Conservation (phyloP, 208 protist genomes). For the Leishmania martiniquensis region DNA sequence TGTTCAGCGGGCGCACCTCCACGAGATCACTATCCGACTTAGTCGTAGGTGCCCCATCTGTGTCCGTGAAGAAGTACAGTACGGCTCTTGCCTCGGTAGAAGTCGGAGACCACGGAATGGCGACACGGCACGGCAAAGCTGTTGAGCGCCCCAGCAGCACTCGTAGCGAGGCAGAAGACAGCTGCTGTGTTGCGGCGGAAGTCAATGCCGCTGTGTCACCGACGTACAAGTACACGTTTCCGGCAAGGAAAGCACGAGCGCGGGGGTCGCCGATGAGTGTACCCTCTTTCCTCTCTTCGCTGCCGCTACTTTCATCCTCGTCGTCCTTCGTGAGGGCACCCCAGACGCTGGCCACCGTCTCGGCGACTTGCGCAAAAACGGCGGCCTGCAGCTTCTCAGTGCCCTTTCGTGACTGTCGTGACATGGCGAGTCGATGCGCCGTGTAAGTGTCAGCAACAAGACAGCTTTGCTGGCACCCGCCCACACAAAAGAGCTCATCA, state of each 20-base stretch:
- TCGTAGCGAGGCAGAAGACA: constrained; percentile 20
- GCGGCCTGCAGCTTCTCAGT: constrained; percentile 23
- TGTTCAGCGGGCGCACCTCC: constrained; percentile 22
- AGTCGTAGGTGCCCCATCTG: not conserved
- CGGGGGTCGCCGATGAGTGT: constrained; percentile 8
- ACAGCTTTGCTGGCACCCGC: constrained; percentile 78
- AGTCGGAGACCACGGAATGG: constrained; percentile 37
- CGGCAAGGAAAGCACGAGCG: constrained; percentile 27
- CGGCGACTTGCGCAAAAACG: constrained; percentile 21
- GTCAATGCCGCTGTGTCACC: constrained; percentile 32
- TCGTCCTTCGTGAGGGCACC: constrained; percentile 28
- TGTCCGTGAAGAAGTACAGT: constrained; percentile 39
- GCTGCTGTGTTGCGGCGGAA: constrained; percentile 6
- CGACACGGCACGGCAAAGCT: constrained; percentile 50
- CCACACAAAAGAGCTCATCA: constrained; percentile 64
- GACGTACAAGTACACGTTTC: constrained; percentile 57
- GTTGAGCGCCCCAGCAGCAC: constrained; percentile 46
- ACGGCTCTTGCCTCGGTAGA: constrained; percentile 15
- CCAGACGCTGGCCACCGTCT: constrained; percentile 27
- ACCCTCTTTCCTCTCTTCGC: constrained; percentile 11
- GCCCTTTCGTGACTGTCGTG: constrained; percentile 19
- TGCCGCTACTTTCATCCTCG: constrained; percentile 14
- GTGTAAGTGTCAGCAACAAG: constrained; percentile 39
- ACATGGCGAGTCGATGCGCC: constrained; percentile 12
- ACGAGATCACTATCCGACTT: constrained; percentile 5